Evolutionary conservation across 2,329 filamentous ascomycete genomes (phyloP), one percentile per base, ranked within the genome.

Genomic region (Venturia nashicola): DNA sequence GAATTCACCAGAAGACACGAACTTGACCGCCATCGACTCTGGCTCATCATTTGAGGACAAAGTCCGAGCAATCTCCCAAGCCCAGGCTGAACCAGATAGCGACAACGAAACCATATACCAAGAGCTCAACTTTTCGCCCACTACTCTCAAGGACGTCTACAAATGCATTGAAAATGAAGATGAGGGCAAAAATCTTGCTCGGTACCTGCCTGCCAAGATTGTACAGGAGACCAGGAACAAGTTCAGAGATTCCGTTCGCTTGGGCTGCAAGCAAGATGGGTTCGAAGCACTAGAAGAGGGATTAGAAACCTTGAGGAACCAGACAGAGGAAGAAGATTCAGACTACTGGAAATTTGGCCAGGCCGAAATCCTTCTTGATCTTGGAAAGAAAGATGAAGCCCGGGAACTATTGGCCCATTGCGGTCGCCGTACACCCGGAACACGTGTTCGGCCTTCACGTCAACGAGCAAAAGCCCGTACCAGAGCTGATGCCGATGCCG

Each of bases 301-400:
- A 2, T 39, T 63, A 23, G 36, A 63, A 8, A 32, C 20, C 14
- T 27, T 63, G 7, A 51, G 27, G 23, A 63, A 54, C 14, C 20
- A 27, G 59, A 32, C 7, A 36, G 20, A 40, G 5, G 51, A 44
- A 34, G 46, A 48, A 23, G 51, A 51, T 8, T 57, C 51, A 23
- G 61, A 63, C n/a, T 57, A 55, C 36, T 63, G 61, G 61, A 34
- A 44, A 40, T 51, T 63, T 34, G 39, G 46, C 36, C 43, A 63
- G 39, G 61, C 51, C 3, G 61, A 63, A 12, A 39, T 54, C 32
- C 39, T 63, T 5, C 18, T 63, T n/a, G 61, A 63, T 34, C 48
- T 55, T 46, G 61, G 61, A 18, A 42, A 44, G 36, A 54, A 63
- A n/a, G 27, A 39, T 42, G 61, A 54, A 63, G 61, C 61, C 40